These are phyloP conservation scores for Starmerella riodocensis DNA, from an alignment of 805 yeast species.

Conservation along the genomic window DNA sequence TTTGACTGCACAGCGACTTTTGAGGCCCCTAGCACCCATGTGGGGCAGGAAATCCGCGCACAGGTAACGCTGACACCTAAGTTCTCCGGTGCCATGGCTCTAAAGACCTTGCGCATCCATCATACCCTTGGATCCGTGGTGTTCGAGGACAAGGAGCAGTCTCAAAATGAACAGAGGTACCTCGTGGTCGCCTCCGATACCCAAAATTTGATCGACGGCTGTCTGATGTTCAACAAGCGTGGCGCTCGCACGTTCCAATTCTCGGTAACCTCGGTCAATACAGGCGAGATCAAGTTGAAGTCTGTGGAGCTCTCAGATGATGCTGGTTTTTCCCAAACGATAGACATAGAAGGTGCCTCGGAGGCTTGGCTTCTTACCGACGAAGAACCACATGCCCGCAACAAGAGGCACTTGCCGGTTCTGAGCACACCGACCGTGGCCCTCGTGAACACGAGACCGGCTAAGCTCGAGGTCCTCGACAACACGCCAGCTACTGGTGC, in stretches of 20 bases:
- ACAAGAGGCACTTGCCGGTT: conserved; percentile 10
- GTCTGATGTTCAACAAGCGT: conserved; percentile 19
- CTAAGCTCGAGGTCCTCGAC: conserved; percentile 18
- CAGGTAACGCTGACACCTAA: conserved; percentile 18
- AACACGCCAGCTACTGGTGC: conserved; percentile 18
- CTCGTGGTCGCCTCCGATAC: background rate
- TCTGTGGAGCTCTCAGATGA: conserved; percentile 12
- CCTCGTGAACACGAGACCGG: conserved; percentile 24
- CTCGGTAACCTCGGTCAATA: conserved; percentile 18
- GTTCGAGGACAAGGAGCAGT: conserved; percentile 1
- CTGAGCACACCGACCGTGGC: conserved; percentile 4
- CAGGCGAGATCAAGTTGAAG: conserved; percentile 21
- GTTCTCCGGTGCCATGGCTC: conserved; percentile 10
- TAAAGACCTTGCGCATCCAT: conserved; percentile 9
- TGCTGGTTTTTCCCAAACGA: conserved; percentile 10
- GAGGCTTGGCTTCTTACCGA: background rate
- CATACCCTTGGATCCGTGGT: conserved; percentile 13
- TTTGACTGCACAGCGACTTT: conserved; percentile 16
- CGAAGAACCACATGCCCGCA: conserved; percentile 1
- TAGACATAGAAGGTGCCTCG: conserved; percentile 2
- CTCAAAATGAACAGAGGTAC: background rate
- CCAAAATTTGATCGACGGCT: conserved; percentile 1
- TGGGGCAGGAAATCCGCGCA: conserved; percentile 17
- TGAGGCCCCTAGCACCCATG: conserved; percentile 8
- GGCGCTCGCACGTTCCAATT: conserved; percentile 23